Evolutionary conservation across 179 eudicot genomes (phyloP), one percentile per base, ranked within the genome.

Genomic region (Sideroxylon spinosum): DNA sequence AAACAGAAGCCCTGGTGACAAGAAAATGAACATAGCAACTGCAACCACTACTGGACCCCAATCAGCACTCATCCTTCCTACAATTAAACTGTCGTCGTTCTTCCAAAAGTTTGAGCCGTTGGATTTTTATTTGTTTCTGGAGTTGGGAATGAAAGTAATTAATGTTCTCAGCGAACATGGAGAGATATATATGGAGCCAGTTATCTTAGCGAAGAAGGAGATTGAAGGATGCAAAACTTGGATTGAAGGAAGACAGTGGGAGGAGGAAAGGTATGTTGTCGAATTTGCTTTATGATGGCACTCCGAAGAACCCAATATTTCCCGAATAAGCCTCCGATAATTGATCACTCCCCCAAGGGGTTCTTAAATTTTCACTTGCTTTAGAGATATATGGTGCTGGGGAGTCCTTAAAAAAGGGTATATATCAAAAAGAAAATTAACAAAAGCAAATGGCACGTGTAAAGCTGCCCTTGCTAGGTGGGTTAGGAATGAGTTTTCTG

Each of bases 1-100:
- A 76, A 83, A 83, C n/a, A 86, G 79, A 67, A 86, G 66, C 63
- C 86, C 88, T 4, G 88, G 88, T 4, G 88, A 85, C 32, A 85
- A 44, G 0, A 85, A 64, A 3, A 85, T 76, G 82, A 85, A 84
- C 82, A 84, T 9, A 10, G 9, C 82, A 60, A 84, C 87, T 6
- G 87, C 82, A 10, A 84, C 84, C 49, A 76, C 84, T 46, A 77
- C 84, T 4, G 87, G 87, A 59, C 84, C 87, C 87, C 87, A 84
- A 73, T 84, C 87, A 26, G 77, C 72, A 9, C 67, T 55, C 80
- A 78, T 81, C 25, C 9, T 59, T 52, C 11, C 55, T 0, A 49
- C 3, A 20, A 23, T 66, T 5, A 26, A 6, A 16, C n/a, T 66
- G 8, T 28, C 29, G n/a, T 6, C 10, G 9, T 44, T 37, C 44